phyloP scores from a whole-genome alignment of 2,329 filamentous ascomycete species.

The Fusarium virguliforme region DNA sequence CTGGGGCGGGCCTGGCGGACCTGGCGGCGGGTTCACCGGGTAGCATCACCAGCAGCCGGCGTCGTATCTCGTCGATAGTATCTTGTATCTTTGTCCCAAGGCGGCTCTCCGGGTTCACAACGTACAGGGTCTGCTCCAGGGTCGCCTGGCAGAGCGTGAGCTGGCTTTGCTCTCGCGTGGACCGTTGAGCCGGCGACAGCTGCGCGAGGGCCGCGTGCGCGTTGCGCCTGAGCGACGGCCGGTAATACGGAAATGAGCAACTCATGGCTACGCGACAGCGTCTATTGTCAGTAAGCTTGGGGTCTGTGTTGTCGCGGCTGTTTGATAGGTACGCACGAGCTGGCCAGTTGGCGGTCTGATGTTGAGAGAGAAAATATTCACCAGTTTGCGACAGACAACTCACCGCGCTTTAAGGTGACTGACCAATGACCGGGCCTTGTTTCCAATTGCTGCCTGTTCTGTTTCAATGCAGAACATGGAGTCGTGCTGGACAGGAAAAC shows the following conservation, averaged over 20 bases:
- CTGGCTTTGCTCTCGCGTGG: slow-evolving; percentile 12
- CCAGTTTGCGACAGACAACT: slow-evolving; percentile 11
- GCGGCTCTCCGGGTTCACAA: slow-evolving; percentile 2
- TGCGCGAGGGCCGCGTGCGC: slow-evolving; percentile 16
- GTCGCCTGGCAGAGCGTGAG: slow-evolving; percentile 16
- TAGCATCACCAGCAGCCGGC: slow-evolving; percentile 5
- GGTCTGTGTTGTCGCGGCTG: slow-evolving; percentile 3
- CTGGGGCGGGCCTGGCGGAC: background rate
- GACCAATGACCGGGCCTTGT: background rate
- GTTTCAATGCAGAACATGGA: slow-evolving; percentile 7
- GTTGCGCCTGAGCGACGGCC: slow-evolving; percentile 3
- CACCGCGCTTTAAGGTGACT: slow-evolving; percentile 7
- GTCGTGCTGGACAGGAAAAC: background rate
- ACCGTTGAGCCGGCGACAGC: slow-evolving; percentile 11
- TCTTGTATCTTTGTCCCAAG: slow-evolving; percentile 10
- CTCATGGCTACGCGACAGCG: background rate
- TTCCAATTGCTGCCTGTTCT: slow-evolving; percentile 5
- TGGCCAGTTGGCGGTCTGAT: slow-evolving; percentile 8
- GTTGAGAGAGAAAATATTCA: slow-evolving; percentile 11
- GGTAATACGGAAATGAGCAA: slow-evolving; percentile 11
- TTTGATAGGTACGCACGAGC: slow-evolving; percentile 12
- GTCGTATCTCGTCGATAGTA: slow-evolving; percentile 12
- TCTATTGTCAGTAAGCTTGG: slow-evolving; percentile 3
- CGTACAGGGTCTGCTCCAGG: slow-evolving; percentile 21
- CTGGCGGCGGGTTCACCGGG: background rate